Evolutionary conservation across 495 filamentous ascomycete species (phyloP).

Genomic region (Hypoxylon cercidicola): DNA sequence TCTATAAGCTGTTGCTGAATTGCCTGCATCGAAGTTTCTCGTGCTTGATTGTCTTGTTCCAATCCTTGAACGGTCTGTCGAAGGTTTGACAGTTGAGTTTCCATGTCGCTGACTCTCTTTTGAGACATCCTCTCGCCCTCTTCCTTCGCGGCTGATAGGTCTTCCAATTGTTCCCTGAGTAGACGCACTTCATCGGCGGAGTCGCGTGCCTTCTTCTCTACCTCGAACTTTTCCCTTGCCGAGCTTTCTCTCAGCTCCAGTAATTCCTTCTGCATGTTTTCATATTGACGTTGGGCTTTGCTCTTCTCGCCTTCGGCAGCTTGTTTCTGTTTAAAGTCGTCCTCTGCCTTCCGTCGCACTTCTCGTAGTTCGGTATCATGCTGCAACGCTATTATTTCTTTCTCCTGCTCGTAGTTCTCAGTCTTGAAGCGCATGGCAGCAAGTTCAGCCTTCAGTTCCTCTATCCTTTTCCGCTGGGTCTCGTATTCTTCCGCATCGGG

Average conservation of each 20-base stretch:
- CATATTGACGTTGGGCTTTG: constrained; percentile 75
- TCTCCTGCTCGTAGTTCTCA: constrained; percentile 82
- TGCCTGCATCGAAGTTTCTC: constrained; percentile 68
- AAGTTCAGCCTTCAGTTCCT: constrained; percentile 66
- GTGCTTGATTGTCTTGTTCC: constrained; percentile 73
- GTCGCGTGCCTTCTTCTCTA: constrained; percentile 77
- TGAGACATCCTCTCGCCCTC: constrained; percentile 76
- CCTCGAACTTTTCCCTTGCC: constrained; percentile 70
- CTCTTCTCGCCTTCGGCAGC: constrained; percentile 75
- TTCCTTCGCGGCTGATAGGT: constrained; percentile 74
- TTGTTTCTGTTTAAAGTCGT: constrained; percentile 85
- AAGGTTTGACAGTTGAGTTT: constrained; percentile 73
- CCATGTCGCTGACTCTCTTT: constrained; percentile 74
- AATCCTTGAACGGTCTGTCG: constrained; percentile 76
- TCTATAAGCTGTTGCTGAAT: constrained; percentile 73
- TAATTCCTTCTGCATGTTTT: constrained; percentile 74
- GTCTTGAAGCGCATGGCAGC: constrained; percentile 64
- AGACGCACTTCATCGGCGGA: constrained; percentile 76
- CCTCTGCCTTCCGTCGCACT: constrained; percentile 76
- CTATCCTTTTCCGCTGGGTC: constrained; percentile 58
- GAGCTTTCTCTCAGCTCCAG: constrained; percentile 73
- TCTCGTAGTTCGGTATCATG: constrained; percentile 87
- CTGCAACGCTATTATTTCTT: constrained; percentile 77
- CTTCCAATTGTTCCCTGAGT: constrained; percentile 80
- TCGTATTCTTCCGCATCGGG: constrained; percentile 62